These are phyloP conservation scores for Amylostereum chailletii DNA, from an alignment of 1,284 basidiomycete genomes.

Conservation along the genomic window DNA sequence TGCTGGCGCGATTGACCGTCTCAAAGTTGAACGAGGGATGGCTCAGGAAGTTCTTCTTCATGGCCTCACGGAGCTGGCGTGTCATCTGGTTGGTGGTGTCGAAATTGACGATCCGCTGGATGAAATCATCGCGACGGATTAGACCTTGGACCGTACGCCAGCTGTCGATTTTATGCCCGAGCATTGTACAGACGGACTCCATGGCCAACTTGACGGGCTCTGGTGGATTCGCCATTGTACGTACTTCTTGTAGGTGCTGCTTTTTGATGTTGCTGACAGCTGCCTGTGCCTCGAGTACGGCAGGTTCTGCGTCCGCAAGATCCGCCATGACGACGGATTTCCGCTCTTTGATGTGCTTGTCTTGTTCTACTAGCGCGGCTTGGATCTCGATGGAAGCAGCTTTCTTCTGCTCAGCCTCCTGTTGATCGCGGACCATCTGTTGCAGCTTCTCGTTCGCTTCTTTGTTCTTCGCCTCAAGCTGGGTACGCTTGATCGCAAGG, in stretches of 20 bases:
- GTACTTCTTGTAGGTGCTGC: slow-evolving; percentile 95
- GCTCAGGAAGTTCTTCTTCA: slow-evolving; percentile 92
- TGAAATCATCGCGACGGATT: slow-evolving; percentile 97
- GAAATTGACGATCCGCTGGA: slow-evolving; percentile 94
- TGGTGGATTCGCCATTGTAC: slow-evolving; percentile 97
- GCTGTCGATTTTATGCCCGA: slow-evolving; percentile 96
- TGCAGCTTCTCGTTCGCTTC: slow-evolving; percentile 97
- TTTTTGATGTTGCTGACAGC: slow-evolving; percentile 97
- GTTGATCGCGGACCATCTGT: slow-evolving; percentile 97
- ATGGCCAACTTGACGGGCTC: slow-evolving; percentile 97
- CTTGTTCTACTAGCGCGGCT: slow-evolving; percentile 86
- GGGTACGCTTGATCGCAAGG: slow-evolving; percentile 88
- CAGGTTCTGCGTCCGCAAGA: slow-evolving; percentile 96
- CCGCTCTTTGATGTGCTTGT: slow-evolving; percentile 84
- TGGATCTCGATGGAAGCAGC: slow-evolving; percentile 94
- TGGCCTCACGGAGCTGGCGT: slow-evolving; percentile 79
- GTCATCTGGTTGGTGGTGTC: slow-evolving; percentile 92
- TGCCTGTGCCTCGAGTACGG: slow-evolving; percentile 89
- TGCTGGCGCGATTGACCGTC: slow-evolving; percentile 90
- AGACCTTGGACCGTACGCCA: slow-evolving; percentile 97
- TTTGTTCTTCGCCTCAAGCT: slow-evolving; percentile 87
- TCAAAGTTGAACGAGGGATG: slow-evolving; percentile 94
- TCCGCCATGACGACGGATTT: slow-evolving; percentile 88
- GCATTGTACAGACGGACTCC: slow-evolving; percentile 96
- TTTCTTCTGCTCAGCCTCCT: slow-evolving; percentile 98